These are phyloP conservation scores for fission yeast (Schizosaccharomyces pombe) DNA, from an alignment of 805 yeast genomes.

Conservation along the genomic window DNA sequence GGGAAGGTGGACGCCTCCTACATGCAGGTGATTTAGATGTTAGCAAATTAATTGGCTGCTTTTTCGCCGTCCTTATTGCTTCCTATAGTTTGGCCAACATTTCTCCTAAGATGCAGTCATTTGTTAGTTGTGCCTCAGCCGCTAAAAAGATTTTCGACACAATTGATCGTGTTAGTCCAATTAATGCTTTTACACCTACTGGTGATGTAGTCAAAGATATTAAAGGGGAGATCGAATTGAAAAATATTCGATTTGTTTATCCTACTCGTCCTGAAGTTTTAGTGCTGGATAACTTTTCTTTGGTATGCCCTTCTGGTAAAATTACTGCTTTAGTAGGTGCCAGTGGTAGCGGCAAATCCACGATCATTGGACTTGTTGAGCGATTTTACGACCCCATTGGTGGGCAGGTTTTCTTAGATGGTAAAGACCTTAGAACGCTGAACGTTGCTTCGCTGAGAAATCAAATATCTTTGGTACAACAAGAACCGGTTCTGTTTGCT, in stretches of 20 bases:
- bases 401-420: conserved; percentile 28
- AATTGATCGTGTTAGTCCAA: conserved; percentile 21
- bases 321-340: conserved; percentile 83
- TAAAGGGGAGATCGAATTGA: conserved; percentile 20
- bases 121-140: conserved; percentile 20
- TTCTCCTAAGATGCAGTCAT: conserved; percentile 19
- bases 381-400: conserved; percentile 32
- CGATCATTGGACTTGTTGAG: conserved; percentile 29
- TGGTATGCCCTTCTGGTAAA: conserved; percentile 41
- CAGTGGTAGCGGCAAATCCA: conserved; percentile 30
- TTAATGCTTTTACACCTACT: conserved; percentile 16
- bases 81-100: conserved; percentile 20
- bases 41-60: conserved; percentile 18
- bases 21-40: conserved; percentile 15
- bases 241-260: conserved; percentile 13
- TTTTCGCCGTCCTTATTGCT: conserved; percentile 13
- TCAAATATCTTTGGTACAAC: conserved; percentile 39
- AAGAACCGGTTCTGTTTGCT: conserved; percentile 39
- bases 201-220: conserved; percentile 10
- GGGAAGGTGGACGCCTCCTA: conserved; percentile 22
- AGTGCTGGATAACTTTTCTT: conserved; percentile 12
- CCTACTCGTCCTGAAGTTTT: conserved; percentile 16
- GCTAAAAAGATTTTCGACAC: conserved; percentile 21
- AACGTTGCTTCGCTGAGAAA: conserved; percentile 29
- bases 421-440: conserved; percentile 23